Base-by-base conservation (phyloP, 192 early-diverging fungal species). In the Ambispora gerdemannii region DNA sequence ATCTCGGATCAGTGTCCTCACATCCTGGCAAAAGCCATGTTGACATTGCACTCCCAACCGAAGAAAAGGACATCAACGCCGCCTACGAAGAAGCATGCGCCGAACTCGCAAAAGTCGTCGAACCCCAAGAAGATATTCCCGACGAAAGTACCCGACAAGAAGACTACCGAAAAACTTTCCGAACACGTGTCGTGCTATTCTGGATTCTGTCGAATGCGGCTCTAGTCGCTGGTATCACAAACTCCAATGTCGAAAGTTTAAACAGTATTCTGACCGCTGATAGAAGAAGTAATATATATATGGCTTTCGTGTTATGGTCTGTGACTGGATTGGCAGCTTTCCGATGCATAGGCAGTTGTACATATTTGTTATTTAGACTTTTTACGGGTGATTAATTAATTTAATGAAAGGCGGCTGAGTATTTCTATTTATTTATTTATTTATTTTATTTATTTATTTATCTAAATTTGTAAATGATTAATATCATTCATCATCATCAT, bases 91-190 rank as follows among this genome's bases (percentile, higher is more conserved):
- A 83, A 24, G 91, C 91, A 20, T 74, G 90, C 66, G 50, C 72
- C 4, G 83, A 83, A 47, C 79, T 97, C 33, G 72, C 67, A 38
- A 73, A 76, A 17, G 68, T 67, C 28, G 69, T 81, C 22, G 74
- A 76, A 6, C 79, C 85, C 31, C 82, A 81, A 15, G 76, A 75
- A 3, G 59, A 81, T 65, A 75, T 89, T 78, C 79, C 85, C 17
- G 87, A 90, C 74, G 83, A 86, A 1, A 84, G 88, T 59, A 89
- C 87, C 6, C 92, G 93, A 69, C 85, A 86, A 71, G 89, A 78
- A 49, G 92, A 94, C 77, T 91, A 94, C 75, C 93, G 91, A 76
- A 87, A 89, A 36, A 74, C 88, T 38, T 95, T 93, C 84, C 85
- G 93, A 69, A 94, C 92, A 0, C 76, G 81, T 6, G 77, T 93